Conservation (phyloP, 257 asterid genomes). For the Cynanchum wilfordii region DNA sequence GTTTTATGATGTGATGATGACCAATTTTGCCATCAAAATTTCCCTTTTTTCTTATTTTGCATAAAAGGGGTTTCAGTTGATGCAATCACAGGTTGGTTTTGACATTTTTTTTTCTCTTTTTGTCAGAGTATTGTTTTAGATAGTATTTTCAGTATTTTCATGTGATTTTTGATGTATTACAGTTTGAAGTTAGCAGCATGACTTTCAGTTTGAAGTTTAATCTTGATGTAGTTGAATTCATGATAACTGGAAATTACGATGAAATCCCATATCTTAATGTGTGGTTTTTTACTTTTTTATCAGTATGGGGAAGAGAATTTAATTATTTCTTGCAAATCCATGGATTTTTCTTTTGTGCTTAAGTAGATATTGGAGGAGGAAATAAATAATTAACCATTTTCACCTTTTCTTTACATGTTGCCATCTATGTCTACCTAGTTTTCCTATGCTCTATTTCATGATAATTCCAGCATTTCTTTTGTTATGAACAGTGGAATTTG, state of each 20-base stretch:
- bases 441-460: background rate
- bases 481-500: background rate
- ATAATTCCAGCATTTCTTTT: too few species aligned
- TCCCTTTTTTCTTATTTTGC: slow-evolving; percentile 12
- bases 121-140: too few species aligned
- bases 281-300: slow-evolving; percentile 1
- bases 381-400: background rate
- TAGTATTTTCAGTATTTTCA: background rate
- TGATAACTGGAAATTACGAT: background rate
- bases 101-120: too few species aligned
- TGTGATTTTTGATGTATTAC: background rate
- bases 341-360: background rate
- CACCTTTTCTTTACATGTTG: too few species aligned
- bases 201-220: background rate
- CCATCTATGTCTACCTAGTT: background rate
- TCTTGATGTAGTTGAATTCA: background rate
- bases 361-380: background rate
- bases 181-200: background rate
- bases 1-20: slow-evolving; percentile 6
- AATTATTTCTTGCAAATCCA: background rate
- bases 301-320: background rate
- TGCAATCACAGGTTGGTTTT: slow-evolving; percentile 37
- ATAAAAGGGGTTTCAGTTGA: slow-evolving; percentile 18
- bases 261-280: background rate
- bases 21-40: slow-evolving; percentile 14